A percentile compares a stretch with the other conserved stretches of the same genome.
phyloP scores from a whole-genome alignment of 2,329 filamentous ascomycete genomes.

The Paraphaeosphaeria minitans region DNA sequence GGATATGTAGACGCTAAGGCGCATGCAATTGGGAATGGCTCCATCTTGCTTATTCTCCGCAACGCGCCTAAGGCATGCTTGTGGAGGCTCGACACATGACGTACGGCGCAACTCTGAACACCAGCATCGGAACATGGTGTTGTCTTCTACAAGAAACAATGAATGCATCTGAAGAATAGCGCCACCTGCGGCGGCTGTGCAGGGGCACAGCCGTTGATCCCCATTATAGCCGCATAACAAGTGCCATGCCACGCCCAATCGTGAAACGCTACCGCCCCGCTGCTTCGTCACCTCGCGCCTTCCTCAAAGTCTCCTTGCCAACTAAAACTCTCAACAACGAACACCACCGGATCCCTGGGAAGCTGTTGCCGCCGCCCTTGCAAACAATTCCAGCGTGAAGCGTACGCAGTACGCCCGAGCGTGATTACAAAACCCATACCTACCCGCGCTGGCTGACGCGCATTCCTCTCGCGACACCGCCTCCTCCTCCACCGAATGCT shows the following conservation, averaged over 20 bases:
- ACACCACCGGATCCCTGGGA: background rate
- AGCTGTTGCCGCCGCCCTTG: background rate
- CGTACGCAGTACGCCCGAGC: background rate
- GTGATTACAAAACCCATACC: slow-evolving; percentile 7
- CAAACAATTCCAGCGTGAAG: background rate
- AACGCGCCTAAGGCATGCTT: slow-evolving; percentile 2
- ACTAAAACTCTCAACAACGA: background rate
- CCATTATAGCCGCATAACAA: slow-evolving; percentile 7
- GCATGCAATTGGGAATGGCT: background rate
- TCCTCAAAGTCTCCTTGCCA: background rate
- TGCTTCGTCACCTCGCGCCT: slow-evolving; percentile 6
- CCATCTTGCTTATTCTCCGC: background rate
- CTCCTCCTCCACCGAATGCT: slow-evolving; percentile 13
- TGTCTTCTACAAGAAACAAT: background rate
- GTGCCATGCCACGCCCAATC: background rate
- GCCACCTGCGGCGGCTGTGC: slow-evolving; percentile 2
- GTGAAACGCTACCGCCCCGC: slow-evolving; percentile 3
- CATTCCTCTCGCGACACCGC: slow-evolving; percentile 9
- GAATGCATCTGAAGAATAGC: background rate
- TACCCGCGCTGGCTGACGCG: background rate
- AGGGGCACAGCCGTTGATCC: slow-evolving; percentile 7
- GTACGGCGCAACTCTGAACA: background rate
- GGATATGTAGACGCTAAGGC: background rate
- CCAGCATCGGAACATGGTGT: background rate
- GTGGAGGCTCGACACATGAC: slow-evolving; percentile 5